Evolutionary conservation across 2,329 filamentous ascomycete genomes (phyloP), one percentile per base, ranked within the genome.

Genomic region (Aspergillus niger): DNA sequence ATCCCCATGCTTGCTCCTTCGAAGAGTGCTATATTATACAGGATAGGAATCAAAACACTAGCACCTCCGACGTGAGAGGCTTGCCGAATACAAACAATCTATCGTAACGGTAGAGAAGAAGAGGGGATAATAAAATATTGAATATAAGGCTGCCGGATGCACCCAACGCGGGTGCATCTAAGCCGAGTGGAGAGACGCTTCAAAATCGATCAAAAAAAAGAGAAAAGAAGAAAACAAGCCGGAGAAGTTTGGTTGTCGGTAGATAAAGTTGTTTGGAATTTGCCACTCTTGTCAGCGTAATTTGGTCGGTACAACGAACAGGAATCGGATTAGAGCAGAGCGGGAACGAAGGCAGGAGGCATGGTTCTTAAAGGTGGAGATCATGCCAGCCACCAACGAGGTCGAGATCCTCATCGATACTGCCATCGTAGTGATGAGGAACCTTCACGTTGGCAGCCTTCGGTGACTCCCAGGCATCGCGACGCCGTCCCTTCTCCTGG

Each of bases 341-440:
- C 50, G 26, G 44, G 50, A 59, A 49, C 58, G 44, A 22, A 51
- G 57, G 10, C 41, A 36, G 39, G 55, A 39, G 36, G n/a, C 49
- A 26, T 41, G 3, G 26, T 47, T 58, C 48, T 69, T 85, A 86
- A 77, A 86, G 82, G 77, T 86, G 84, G 76, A 86, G 82, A 75
- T 88, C 87, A 77, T 91, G 88, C 87, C 91, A 96, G 80, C 91
- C 91, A 83, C 92, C 92, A 87, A 97, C 91, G 89, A 94, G 96
- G 86, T 96, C 92, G 82, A 93, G 80, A 73, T 94, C 90, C 73
- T 88, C 89, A 76, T 91, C 76, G 28, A 77, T 59, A 49, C 70
- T 76, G 58, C 71, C 85, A 80, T 90, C 89, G 72, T 83, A 77
- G 69, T 72, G 69, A 49, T 72, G 70, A 47, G 72, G 67, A 43